These are phyloP conservation scores for Yamadazyma siamensis DNA, from an alignment of 1,139 yeast species.

Conservation along the genomic window DNA sequence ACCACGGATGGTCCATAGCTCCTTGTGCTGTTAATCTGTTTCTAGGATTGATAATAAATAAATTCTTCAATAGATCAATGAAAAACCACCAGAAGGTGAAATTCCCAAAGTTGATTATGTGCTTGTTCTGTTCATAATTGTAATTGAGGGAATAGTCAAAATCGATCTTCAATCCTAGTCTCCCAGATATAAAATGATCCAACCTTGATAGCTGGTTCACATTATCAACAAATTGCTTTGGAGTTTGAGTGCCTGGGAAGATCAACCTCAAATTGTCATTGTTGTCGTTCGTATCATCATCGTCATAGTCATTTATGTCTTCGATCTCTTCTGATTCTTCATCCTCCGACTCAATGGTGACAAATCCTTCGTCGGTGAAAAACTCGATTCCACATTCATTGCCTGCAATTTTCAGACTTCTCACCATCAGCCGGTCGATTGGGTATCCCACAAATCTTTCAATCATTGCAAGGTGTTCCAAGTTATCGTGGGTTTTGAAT, in stretches of 20 bases:
- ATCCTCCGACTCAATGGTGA: conserved; percentile 16
- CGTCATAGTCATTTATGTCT: conserved; percentile 17
- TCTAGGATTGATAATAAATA: conserved; percentile 63
- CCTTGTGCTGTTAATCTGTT: conserved; percentile 64
- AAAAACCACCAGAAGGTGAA: conserved; percentile 77
- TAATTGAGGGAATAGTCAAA: conserved; percentile 38
- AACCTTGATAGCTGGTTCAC: conserved; percentile 53
- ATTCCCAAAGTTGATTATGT: conserved; percentile 43
- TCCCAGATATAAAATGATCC: conserved; percentile 42
- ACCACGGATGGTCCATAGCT: conserved; percentile 77
- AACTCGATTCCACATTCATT: conserved; percentile 44
- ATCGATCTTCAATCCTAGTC: conserved; percentile 41
- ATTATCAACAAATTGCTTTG: conserved; percentile 46
- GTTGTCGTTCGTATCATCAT: conserved; percentile 21
- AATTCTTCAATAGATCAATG: conserved; percentile 58
- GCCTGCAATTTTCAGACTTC: conserved; percentile 30
- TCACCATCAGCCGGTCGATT: conserved; percentile 39
- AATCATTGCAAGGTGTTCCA: conserved; percentile 94
- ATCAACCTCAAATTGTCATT: conserved; percentile 22
- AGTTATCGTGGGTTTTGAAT: conserved; percentile 91
- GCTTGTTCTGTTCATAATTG: conserved; percentile 41
- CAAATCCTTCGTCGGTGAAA: conserved; percentile 21
- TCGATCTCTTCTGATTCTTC: conserved; percentile 22
- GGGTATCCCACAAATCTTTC: conserved; percentile 61
- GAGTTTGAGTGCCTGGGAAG: conserved; percentile 36